A percentile compares a stretch with the other conserved stretches of the same genome.
phyloP scores from a whole-genome alignment of 148 eudicot species.

The Salicornia ramosissima region DNA sequence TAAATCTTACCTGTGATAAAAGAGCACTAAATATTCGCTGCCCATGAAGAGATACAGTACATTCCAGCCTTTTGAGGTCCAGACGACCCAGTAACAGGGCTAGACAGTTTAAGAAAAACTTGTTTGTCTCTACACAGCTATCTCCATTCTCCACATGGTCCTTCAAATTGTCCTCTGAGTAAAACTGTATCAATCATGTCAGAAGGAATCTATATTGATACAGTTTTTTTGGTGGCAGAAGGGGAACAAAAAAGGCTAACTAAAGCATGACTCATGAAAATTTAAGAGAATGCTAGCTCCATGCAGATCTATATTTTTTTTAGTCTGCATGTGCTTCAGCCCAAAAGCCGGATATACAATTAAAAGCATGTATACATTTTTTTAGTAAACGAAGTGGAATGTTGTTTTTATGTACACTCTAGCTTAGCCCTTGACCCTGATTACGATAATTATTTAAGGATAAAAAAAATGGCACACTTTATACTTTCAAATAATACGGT shows the following conservation, averaged over 20 bases:
- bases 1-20: constrained; percentile 50
- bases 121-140: constrained; percentile 52
- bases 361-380: no score
- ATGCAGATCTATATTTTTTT: no score
- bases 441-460: no score
- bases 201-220: neutral
- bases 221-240: neutral
- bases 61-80: constrained; percentile 47
- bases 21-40: constrained; percentile 46
- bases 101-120: constrained; percentile 69
- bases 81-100: constrained; percentile 64
- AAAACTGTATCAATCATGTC: constrained; percentile 44
- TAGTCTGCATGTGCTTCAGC: no score
- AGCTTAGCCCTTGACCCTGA: no score
- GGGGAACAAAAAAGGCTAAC: no score
- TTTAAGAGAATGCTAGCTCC: no score
- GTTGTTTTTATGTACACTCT: no score
- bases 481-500: no score
- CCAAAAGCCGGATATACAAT: neutral
- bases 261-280: neutral
- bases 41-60: constrained; percentile 40
- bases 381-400: no score
- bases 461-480: no score
- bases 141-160: constrained; percentile 37
- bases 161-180: constrained; percentile 46